phyloP scores from a whole-genome alignment of 768 basidiomycete species.

The Galerina marginata region DNA sequence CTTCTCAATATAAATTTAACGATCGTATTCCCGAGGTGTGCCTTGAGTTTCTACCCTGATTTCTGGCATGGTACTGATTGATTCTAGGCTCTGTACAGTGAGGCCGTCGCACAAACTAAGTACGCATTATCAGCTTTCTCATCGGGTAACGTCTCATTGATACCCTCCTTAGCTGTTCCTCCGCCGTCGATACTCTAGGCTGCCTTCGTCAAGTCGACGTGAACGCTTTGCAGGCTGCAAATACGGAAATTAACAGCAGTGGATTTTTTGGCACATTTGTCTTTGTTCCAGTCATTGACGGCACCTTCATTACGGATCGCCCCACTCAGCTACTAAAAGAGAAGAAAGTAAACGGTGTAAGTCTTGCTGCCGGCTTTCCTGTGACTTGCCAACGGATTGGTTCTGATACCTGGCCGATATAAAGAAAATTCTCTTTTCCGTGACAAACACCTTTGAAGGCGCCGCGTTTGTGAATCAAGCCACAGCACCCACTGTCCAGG shows the following conservation, averaged over 20 bases:
- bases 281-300: constrained; percentile 54
- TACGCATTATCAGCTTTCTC: background rate
- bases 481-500: constrained; percentile 31
- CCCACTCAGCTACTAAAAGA: constrained; percentile 43
- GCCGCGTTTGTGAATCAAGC: constrained; percentile 40
- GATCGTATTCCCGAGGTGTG: constrained; percentile 46
- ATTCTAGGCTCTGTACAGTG: constrained; percentile 13
- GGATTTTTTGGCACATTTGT: constrained; percentile 46
- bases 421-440: constrained; percentile 39
- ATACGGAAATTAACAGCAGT: constrained; percentile 33
- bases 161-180: constrained; percentile 37
- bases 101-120: constrained; percentile 12
- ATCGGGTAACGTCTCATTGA: background rate
- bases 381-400: background rate
- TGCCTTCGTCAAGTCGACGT: constrained; percentile 45
- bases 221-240: constrained; percentile 37
- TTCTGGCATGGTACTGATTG: background rate
- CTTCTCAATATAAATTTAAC: constrained; percentile 52
- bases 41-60: background rate
- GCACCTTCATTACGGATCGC: constrained; percentile 47
- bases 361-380: background rate
- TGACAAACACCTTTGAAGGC: constrained; percentile 49
- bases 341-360: constrained; percentile 19
- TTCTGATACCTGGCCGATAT: background rate
- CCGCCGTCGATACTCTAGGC: constrained; percentile 35